Percentiles rank a stretch among this genome's conserved stretches.
Conservation (phyloP, 176 grass and related monocot genomes). For the Alloteropsis semialata region DNA sequence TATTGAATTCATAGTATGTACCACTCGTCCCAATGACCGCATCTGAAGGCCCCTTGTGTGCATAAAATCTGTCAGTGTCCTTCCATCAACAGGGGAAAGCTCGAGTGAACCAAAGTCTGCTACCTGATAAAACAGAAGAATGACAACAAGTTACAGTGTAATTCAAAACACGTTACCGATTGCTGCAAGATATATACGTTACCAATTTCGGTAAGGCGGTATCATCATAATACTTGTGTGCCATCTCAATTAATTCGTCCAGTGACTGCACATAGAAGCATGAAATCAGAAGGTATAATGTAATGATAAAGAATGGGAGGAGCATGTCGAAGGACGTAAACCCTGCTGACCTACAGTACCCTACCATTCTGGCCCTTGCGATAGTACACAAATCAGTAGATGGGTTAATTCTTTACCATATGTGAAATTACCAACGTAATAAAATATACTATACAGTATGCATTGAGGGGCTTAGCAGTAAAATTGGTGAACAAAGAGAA, state of each 20-base stretch:
- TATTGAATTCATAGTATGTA: constrained; percentile 33
- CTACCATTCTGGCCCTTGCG: not conserved
- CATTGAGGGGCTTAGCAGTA: constrained; percentile 9
- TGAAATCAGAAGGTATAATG: constrained; percentile 11
- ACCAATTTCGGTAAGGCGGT: constrained; percentile 94
- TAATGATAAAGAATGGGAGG: constrained; percentile 17
- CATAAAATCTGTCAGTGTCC: constrained; percentile 99
- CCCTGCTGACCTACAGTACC: not conserved
- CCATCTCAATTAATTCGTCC: constrained; percentile 93
- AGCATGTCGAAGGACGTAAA: not conserved
- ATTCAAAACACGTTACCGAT: constrained; percentile 1
- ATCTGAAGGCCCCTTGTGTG: constrained; percentile 97
- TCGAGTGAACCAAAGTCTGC: constrained; percentile 95
- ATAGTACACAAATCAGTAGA: constrained; percentile 13
- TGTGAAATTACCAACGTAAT: not conserved
- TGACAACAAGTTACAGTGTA: constrained; percentile 5
- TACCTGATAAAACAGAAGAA: constrained; percentile 57
- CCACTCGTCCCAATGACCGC: constrained; percentile 88
- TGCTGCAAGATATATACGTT: constrained; percentile 25
- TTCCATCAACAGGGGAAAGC: constrained; percentile 99
- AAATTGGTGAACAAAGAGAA: constrained; percentile 11
- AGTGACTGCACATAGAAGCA: constrained; percentile 61
- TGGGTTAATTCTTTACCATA: not conserved
- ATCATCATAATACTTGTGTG: constrained; percentile 91
- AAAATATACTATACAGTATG: not conserved